Evolutionary conservation across 495 filamentous ascomycete genomes (phyloP), one percentile per base, ranked within the genome.

Genomic region (Neurospora sp.): DNA sequence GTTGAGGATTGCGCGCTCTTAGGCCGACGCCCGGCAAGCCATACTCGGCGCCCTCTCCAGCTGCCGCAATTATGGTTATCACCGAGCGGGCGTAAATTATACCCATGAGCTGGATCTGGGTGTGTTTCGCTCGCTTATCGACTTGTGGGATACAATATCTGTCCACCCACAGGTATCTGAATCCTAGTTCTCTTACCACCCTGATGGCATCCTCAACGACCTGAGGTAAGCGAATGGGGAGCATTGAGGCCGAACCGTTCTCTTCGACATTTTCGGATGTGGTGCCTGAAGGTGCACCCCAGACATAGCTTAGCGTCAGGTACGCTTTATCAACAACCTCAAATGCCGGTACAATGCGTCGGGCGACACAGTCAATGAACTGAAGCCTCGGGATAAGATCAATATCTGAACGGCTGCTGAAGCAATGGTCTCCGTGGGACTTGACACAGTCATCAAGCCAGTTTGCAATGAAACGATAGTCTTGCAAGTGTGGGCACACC

Each of bases 41-140:
- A 39, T 77, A 75, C n/a, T 48, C 41, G 37, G 75, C 53, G 35
- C 75, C 79, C 2, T 74, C 40, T 8, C 81, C 80, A 20, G 75
- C 76, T 17, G 78, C 81, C 40, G 76, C 78, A 35, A 82, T 69
- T 16, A 83, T 78, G 7, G 81, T 82, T 8, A 80, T 45, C 0
- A 37, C 38, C 7, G 73, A 76, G 17, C 40, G 70, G 14, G 48
- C 40, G 68, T 83, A 83, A 12, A 83, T 78, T 0, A 41, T 9
- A 40, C 78, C 77, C 79, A 83, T 83, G 6, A 76, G 65, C 38
- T 61, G 22, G 2, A 82, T 73, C 69, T 81, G 82, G 0, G n/a
- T 22, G 22, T 76, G 71, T 41, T 79, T 82, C 8, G 76, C 71
- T 0, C 10, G 22, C 4, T 27, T 17, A 8, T 74, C 65, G 12